Evolutionary conservation across 2,329 filamentous ascomycete species (phyloP).

Genomic region (Aspergillus quadrilineatus): DNA sequence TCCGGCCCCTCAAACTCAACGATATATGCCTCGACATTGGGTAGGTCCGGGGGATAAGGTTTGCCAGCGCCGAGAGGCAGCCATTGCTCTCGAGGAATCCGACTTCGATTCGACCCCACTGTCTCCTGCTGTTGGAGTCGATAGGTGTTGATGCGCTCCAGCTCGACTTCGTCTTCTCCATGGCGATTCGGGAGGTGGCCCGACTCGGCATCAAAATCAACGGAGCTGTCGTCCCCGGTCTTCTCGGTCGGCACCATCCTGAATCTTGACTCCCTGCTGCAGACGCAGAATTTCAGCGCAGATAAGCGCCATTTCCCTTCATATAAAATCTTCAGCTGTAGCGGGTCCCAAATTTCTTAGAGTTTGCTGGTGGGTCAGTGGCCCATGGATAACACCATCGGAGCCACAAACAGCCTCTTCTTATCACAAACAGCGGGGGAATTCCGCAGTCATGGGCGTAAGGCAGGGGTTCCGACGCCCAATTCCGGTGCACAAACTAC

Average conservation of each 20-base stretch:
- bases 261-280: background rate
- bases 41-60: constrained; percentile 49
- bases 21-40: constrained; percentile 52
- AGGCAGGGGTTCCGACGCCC: background rate
- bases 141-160: constrained; percentile 21
- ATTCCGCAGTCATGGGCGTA: constrained; percentile 1
- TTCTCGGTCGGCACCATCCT: background rate
- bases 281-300: background rate
- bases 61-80: constrained; percentile 38
- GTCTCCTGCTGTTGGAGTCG: constrained; percentile 21
- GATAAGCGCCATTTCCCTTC: background rate
- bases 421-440: background rate
- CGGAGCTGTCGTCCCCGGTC: constrained; percentile 4
- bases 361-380: constrained; percentile 2
- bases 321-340: background rate
- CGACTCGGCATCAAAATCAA: constrained; percentile 7
- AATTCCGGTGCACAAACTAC: background rate
- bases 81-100: constrained; percentile 19
- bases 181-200: background rate
- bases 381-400: background rate
- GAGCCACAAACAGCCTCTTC: background rate
- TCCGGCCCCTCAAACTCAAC: constrained; percentile 54
- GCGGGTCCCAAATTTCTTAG: background rate
- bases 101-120: constrained; percentile 19
- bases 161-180: constrained; percentile 11